Percentiles rank a stretch among this genome's conserved stretches.
These are phyloP conservation scores for Trebouxia sp. DNA, from an alignment of 139 green algal genomes.

Conservation along the genomic window DNA sequence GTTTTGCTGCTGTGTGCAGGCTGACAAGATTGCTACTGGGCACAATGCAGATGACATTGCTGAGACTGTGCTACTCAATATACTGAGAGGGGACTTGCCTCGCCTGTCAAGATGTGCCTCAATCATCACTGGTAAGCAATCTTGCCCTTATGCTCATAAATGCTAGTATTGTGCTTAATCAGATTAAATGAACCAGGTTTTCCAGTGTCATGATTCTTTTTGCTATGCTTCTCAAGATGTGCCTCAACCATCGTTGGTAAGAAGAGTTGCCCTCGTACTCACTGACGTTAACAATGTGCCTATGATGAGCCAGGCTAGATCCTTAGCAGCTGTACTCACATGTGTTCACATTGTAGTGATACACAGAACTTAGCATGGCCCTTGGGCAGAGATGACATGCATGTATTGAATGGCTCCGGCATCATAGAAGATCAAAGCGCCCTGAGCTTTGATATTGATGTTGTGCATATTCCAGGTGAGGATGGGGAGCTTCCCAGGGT, in stretches of 20 bases:
- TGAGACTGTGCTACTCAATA: constrained; percentile 97
- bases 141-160: neutral
- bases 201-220: neutral
- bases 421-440: neutral
- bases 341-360: too few species aligned
- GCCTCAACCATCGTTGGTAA: constrained; percentile 78
- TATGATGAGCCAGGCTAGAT: too few species aligned
- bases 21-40: constrained; percentile 82
- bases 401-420: neutral
- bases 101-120: constrained; percentile 81
- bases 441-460: neutral
- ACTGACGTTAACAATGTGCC: too few species aligned
- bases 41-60: constrained; percentile 98
- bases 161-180: too few species aligned
- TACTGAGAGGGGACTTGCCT: constrained; percentile 88
- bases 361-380: neutral
- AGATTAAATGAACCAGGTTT: too few species aligned
- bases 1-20: constrained; percentile 4
- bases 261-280: neutral
- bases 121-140: constrained; percentile 73
- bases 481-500: constrained; percentile 81
- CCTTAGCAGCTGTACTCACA: too few species aligned
- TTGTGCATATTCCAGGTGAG: constrained; percentile 42
- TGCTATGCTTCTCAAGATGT: constrained; percentile 84
- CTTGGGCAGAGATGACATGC: neutral